phyloP scores from a whole-genome alignment of 495 filamentous ascomycete species.

The Penicillium herquei region DNA sequence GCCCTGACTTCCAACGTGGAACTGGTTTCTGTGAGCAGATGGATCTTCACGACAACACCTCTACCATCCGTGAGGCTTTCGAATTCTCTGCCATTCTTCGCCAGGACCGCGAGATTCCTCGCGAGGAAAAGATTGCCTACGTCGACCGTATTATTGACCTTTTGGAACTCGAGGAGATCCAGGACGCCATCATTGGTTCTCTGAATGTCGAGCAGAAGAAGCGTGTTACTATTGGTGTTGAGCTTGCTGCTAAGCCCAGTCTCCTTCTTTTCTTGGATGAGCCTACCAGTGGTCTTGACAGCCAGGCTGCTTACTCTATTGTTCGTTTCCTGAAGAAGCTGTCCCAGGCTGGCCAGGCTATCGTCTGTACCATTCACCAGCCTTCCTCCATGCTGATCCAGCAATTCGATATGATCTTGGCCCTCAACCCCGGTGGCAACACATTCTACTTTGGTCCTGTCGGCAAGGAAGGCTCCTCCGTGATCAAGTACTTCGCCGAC shows the following conservation, averaged over 20 bases:
- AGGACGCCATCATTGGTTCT: conserved; percentile 53
- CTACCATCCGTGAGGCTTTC: conserved; percentile 65
- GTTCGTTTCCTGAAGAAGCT: conserved; percentile 84
- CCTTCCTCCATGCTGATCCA: conserved; percentile 68
- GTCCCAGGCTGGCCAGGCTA: conserved; percentile 69
- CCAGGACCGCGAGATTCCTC: conserved; percentile 50
- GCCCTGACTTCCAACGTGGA: conserved; percentile 70
- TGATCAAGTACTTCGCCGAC: conserved; percentile 66
- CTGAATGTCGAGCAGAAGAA: conserved; percentile 69
- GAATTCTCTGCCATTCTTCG: conserved; percentile 66
- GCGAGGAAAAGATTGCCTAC: conserved; percentile 57
- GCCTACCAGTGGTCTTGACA: conserved; percentile 80
- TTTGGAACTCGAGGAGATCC: conserved; percentile 54
- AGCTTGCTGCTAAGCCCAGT: conserved; percentile 82
- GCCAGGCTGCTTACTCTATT: conserved; percentile 79
- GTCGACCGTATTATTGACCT: conserved; percentile 61
- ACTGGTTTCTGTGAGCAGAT: conserved; percentile 88
- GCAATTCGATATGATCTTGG: conserved; percentile 74
- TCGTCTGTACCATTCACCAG: conserved; percentile 83
- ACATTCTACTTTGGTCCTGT: conserved; percentile 75
- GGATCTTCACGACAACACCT: conserved; percentile 72
- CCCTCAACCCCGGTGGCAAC: conserved; percentile 67
- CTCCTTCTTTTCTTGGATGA: conserved; percentile 82
- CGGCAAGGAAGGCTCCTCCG: conserved; percentile 58
- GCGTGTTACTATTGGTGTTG: conserved; percentile 86